Evolutionary conservation across 306 rosid genomes (phyloP), one percentile per base, ranked within the genome.

Genomic region (Vigna angularis): DNA sequence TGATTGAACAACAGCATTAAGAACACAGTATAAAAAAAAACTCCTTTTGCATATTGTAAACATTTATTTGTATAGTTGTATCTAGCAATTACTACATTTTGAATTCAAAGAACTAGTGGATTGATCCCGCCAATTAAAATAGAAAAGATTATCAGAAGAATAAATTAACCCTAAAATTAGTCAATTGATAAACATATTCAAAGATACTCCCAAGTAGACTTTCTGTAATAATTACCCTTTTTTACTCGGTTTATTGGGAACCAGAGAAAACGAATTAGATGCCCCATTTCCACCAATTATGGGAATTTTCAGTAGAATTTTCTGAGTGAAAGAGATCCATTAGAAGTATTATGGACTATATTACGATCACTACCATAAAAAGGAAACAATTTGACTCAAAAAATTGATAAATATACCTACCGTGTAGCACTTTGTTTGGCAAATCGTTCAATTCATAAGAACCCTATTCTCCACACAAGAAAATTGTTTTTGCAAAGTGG

Each of bases 191-290:
- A 51, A 52, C 30, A 11, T 47, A 66, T 51, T 71, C 20, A 47
- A 79, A 63, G 73, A 79, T 72, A 71, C 18, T 15, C 14, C 9
- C 0, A 48, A 51, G 7, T 50, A 40, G 16, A 79, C 79, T 51
- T 72, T 72, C 4, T 16, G 17, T 52, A 34, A 34, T 34, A 17
- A 18, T 65, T 65, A 80, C 79, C 40, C 74, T 53, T 30, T 80
- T 40, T 80, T 53, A 66, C 53, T 42, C 14, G 28, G 28, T 26
- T 26, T 26, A 51, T 30, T 30, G 3, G 32, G 38, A 32, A 30
- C 53, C 2, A 38, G 70, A 70, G 78, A 70, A 62, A 63, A 70
- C 4, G 85, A 52, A 82, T 82, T 49, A 59, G 76, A 78, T 83
- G 20, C 86, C 76, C 24, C 5, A 24, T 59, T 52, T 72, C 67